These are phyloP conservation scores for Calonectria crousiana DNA, from an alignment of 2,329 filamentous ascomycete genomes.

Conservation along the genomic window DNA sequence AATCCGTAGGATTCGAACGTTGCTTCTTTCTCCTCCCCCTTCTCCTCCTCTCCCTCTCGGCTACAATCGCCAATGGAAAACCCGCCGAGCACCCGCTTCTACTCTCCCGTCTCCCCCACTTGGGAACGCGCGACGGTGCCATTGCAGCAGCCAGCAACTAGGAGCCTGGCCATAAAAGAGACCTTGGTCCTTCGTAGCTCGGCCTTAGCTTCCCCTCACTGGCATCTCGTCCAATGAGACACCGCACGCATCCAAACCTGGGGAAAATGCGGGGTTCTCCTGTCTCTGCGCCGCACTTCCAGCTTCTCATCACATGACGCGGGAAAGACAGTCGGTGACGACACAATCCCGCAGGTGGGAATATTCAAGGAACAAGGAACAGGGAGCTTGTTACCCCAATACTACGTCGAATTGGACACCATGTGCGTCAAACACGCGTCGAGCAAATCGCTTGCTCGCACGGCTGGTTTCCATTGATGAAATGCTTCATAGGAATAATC, in stretches of 20 bases:
- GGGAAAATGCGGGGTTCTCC: constrained; percentile 43
- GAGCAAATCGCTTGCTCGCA: constrained; percentile 12
- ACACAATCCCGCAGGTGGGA: background rate
- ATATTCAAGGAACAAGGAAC: background rate
- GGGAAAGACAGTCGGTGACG: background rate
- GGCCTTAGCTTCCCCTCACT: constrained; percentile 32
- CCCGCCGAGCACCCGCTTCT: constrained; percentile 24
- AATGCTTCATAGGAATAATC: constrained; percentile 20
- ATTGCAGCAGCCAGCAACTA: no score
- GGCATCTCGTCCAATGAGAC: constrained; percentile 32
- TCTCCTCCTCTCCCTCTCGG: constrained; percentile 29
- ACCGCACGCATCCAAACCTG: constrained; percentile 32
- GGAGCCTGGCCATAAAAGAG: background rate
- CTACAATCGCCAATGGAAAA: constrained; percentile 34
- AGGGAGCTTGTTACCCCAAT: background rate
- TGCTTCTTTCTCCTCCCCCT: no score
- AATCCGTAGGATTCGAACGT: background rate
- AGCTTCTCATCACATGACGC: background rate
- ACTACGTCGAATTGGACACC: background rate
- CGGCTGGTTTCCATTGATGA: constrained; percentile 25
- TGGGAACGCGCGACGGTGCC: background rate
- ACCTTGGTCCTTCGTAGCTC: background rate
- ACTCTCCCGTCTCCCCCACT: constrained; percentile 31
- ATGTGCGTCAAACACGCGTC: background rate
- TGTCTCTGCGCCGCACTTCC: background rate